Evolutionary conservation across 805 yeast genomes (phyloP).

Genomic region (Cyberlindnera xishuangbannaensis): DNA sequence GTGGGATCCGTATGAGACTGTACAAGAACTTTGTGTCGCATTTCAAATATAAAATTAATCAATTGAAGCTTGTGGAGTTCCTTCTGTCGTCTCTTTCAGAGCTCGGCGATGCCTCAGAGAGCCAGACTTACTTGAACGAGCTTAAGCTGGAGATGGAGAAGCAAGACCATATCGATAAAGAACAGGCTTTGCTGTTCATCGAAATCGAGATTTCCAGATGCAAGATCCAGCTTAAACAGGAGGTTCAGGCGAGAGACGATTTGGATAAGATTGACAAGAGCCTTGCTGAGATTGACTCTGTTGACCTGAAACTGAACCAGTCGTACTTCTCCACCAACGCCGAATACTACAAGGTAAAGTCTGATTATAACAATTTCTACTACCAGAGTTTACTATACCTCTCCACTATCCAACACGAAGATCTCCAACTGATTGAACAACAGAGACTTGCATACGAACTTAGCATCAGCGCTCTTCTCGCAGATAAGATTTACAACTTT

Average conservation of each 20-base stretch:
- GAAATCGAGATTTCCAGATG: conserved; percentile 72
- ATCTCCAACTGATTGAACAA: conserved; percentile 33
- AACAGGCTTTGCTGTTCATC: conserved; percentile 54
- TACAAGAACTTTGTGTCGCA: conserved; percentile 64
- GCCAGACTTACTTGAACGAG: conserved; percentile 42
- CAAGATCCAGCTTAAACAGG: conserved; percentile 48
- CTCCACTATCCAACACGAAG: conserved; percentile 57
- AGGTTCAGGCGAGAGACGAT: conserved; percentile 57
- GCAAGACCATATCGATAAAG: conserved; percentile 32
- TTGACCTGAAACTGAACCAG: conserved; percentile 65
- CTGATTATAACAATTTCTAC: conserved; percentile 78
- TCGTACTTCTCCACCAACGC: conserved; percentile 79
- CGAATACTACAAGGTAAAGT: conserved; percentile 64
- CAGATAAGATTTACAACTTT: conserved; percentile 89
- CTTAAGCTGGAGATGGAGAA: conserved; percentile 40
- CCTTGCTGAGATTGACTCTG: conserved; percentile 51
- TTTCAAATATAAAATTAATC: conserved; percentile 69
- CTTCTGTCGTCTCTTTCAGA: conserved; percentile 50
- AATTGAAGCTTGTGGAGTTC: conserved; percentile 72
- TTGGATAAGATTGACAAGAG: conserved; percentile 55
- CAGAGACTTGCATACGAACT: conserved; percentile 65
- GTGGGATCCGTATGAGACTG: conserved; percentile 54
- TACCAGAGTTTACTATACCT: conserved; percentile 75
- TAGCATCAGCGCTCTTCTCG: conserved; percentile 80
- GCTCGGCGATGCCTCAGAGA: conserved; percentile 37